Evolutionary conservation across 352 stramenopile species (phyloP).

Genomic region (Globisporangium cederbergense): DNA sequence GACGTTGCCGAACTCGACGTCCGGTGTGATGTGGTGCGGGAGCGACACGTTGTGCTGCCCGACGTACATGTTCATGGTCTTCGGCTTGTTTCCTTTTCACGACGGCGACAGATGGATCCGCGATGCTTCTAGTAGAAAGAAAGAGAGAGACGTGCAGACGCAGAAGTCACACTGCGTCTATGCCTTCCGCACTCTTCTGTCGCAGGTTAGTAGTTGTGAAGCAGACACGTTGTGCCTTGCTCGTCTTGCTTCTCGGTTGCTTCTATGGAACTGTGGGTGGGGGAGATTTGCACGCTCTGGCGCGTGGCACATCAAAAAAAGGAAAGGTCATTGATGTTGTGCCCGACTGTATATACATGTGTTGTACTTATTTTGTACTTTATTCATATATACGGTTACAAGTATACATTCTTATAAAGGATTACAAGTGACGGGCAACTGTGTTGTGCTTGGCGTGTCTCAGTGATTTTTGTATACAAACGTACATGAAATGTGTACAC

Average conservation of each 20-base stretch:
- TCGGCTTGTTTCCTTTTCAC: background rate
- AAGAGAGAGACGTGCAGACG: background rate
- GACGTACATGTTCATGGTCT: constrained; percentile 13
- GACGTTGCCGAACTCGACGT: constrained; percentile 29
- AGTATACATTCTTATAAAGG: too few species aligned
- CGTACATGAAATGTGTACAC: too few species aligned
- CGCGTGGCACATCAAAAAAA: background rate
- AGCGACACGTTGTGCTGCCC: constrained; percentile 8
- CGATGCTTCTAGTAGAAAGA: background rate
- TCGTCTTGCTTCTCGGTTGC: background rate
- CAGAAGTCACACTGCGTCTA: background rate
- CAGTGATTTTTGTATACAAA: too few species aligned
- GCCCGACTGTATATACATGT: background rate
- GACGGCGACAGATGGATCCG: background rate
- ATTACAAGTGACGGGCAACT: too few species aligned
- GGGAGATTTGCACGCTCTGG: background rate
- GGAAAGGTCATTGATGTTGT: background rate
- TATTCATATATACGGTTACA: too few species aligned
- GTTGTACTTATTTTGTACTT: too few species aligned
- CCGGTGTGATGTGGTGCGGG: constrained; percentile 15
- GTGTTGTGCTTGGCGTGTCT: too few species aligned
- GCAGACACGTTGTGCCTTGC: background rate
- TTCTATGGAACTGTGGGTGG: background rate
- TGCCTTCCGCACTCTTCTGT: background rate
- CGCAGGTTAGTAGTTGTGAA: background rate